Evolutionary conservation across 805 yeast genomes (phyloP), one percentile per base, ranked within the genome.

Genomic region (Ogataea siamensis): DNA sequence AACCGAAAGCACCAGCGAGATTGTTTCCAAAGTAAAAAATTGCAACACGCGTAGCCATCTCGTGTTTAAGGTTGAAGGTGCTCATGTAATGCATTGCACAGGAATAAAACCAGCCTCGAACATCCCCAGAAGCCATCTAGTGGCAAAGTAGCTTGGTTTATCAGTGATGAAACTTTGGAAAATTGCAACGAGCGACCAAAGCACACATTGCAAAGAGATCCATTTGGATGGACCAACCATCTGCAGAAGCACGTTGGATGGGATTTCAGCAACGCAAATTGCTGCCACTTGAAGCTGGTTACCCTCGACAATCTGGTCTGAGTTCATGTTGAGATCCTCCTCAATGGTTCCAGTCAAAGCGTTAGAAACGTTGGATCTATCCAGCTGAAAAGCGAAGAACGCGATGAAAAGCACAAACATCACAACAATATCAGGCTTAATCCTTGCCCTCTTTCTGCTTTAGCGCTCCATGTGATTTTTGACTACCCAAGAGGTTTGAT

Each of bases 301-400:
- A 24, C 27, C 27, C 27, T 24, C 27, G 27, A 24, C 27, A 24
- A 24, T 24, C 27, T 24, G 27, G 27, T 24, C 27, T 24, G 27
- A 24, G 27, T 24, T 24, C 60, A 68, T 60, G 14, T 62, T 46
- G 43, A 71, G 50, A 42, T 71, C 72, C 4, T 40, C 47, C 24
- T 64, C 70, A 30, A 71, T 53, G 19, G 70, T 70, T 42, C 67
- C 67, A 3, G 73, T 69, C 45, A 67, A 68, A 18, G 76, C 75
- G 49, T 71, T 70, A 9, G 68, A 62, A 27, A 71, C 68, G 46
- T 71, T 71, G n/a, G 73, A 70, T 43, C 66, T 68, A 47, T 71
- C 74, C 37, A 71, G 58, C 27, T 24, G 27, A 24, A 24, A 12
- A 24, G 27, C 27, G 27, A 24, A 24, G 27, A 24, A 24, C 27